Evolutionary conservation across 768 basidiomycete genomes (phyloP).

Genomic region (Rhodotorula babjevae): DNA sequence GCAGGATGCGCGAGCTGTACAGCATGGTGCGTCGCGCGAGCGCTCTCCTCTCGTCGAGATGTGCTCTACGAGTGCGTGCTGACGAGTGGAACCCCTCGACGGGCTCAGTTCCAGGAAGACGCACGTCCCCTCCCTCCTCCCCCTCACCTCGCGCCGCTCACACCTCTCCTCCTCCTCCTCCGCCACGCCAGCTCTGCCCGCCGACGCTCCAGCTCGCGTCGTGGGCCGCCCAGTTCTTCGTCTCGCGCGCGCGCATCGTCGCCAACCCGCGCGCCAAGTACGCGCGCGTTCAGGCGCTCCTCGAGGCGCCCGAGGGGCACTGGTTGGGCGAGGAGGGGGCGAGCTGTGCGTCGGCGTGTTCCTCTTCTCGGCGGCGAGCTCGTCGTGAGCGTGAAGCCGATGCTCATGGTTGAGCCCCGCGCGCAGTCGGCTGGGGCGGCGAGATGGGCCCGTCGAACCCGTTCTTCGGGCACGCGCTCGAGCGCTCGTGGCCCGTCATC

Average conservation of each 20-base stretch:
- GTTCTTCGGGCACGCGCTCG: constrained; percentile 14
- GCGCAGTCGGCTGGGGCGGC: constrained; percentile 1
- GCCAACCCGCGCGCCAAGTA: constrained; percentile 42
- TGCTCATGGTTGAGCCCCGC: no score
- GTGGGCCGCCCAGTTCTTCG: constrained; percentile 46
- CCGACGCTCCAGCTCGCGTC: constrained; percentile 39
- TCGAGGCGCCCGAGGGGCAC: constrained; percentile 18
- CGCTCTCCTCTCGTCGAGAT: no score
- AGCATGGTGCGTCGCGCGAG: constrained; percentile 10
- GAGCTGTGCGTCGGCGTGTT: background rate
- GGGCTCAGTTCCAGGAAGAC: constrained; percentile 40
- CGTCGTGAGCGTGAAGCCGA: no score
- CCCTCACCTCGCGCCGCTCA: background rate
- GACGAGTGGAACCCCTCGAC: no score
- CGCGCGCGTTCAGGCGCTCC: constrained; percentile 26
- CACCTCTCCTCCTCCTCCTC: background rate
- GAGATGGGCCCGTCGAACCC: background rate
- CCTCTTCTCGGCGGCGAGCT: no score
- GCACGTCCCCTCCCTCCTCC: constrained; percentile 40
- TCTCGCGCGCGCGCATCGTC: constrained; percentile 43
- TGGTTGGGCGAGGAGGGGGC: constrained; percentile 13
- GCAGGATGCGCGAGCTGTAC: constrained; percentile 45
- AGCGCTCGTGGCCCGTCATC: constrained; percentile 20
- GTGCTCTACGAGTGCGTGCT: no score
- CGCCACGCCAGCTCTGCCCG: constrained; percentile 28